Evolutionary conservation across 2,329 filamentous ascomycete species (phyloP).

Genomic region (Stachybotrys elegans): DNA sequence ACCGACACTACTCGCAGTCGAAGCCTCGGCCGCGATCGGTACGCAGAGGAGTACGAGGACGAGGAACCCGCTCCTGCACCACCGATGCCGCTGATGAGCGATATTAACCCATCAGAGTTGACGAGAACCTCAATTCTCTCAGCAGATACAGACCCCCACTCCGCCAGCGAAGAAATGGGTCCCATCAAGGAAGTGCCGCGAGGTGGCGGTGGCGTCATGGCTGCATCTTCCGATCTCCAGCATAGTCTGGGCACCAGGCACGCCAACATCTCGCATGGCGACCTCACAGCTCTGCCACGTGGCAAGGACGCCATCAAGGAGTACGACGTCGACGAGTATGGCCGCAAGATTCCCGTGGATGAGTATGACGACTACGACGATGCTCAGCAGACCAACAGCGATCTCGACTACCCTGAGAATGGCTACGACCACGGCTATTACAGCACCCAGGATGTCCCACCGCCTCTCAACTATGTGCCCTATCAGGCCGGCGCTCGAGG

Average conservation of each 20-base stretch:
- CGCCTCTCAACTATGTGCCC: slow-evolving; percentile 60
- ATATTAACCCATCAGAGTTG: slow-evolving; percentile 78
- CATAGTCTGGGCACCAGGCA: slow-evolving; percentile 65
- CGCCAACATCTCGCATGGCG: slow-evolving; percentile 55
- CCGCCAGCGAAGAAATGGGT: slow-evolving; percentile 57
- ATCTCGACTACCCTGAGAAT: slow-evolving; percentile 34
- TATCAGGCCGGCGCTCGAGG: slow-evolving; percentile 66
- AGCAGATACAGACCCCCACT: slow-evolving; percentile 70
- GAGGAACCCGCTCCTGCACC: slow-evolving; percentile 57
- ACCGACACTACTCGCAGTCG: slow-evolving; percentile 42
- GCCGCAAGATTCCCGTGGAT: slow-evolving; percentile 34
- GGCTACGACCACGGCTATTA: slow-evolving; percentile 44
- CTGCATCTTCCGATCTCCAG: slow-evolving; percentile 36
- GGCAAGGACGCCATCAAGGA: slow-evolving; percentile 39
- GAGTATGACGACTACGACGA: slow-evolving; percentile 40
- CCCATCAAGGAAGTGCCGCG: slow-evolving; percentile 61
- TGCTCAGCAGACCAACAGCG: slow-evolving; percentile 19
- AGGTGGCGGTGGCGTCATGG: slow-evolving; percentile 28
- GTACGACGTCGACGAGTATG: slow-evolving; percentile 42
- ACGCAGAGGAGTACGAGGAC: slow-evolving; percentile 47
- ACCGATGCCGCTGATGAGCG: slow-evolving; percentile 84
- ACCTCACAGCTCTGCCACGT: slow-evolving; percentile 50
- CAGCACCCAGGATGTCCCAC: slow-evolving; percentile 57
- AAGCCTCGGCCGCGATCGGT: slow-evolving; percentile 38
- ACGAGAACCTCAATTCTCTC: slow-evolving; percentile 85